Base-by-base conservation (phyloP, 2,329 filamentous ascomycete genomes). In the Clonostachys solani region DNA sequence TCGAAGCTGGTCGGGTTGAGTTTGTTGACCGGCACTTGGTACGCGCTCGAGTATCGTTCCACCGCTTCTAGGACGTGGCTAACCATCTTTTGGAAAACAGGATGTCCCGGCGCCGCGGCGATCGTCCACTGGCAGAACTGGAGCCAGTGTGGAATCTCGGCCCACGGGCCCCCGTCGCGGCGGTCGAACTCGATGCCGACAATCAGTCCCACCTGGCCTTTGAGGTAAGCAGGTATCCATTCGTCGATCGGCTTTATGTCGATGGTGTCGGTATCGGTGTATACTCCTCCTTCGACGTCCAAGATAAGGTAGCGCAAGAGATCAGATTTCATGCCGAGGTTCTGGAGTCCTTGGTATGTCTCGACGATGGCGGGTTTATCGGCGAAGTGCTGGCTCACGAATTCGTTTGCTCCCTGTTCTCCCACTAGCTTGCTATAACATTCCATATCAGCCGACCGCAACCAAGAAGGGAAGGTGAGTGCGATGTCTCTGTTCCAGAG, bases 201-300 rank as follows among this genome's bases (percentile, higher is more conserved):
- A 12, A 65, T 44, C 10, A 61, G 49, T 4, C 53, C 48, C 9
- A 55, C 54, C 16, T 49, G 33, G 47, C 52, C 49, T 5, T 54
- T 54, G 23, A 56, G 15, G 6, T 49, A n/a, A 7, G 45, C 37
- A 6, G 59, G 56, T 5, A 60, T 42, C 58, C 58, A 61, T 6
- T 47, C n/a, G 19, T 75, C 63, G 44, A 81, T 62, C 0, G 78
- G 72, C 33, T 69, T 69, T 15, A 82, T 60, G 12, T 75, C 74
- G 54, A 80, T 72, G 13, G 81, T 78, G 54, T 83, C 80, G 35
- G 38, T 44, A 37, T 49, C 48, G n/a, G 48, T 41, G 29, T 49
- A 49, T 12, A 49, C 47, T 12, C 73, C 66, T 12, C 66, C 65
- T 33, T 65, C 59, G 4, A 50, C 45, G 23, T 43, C 43, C 23